Conservation (phyloP, 257 asterid genomes). For the Solanum bulbocastanum region DNA sequence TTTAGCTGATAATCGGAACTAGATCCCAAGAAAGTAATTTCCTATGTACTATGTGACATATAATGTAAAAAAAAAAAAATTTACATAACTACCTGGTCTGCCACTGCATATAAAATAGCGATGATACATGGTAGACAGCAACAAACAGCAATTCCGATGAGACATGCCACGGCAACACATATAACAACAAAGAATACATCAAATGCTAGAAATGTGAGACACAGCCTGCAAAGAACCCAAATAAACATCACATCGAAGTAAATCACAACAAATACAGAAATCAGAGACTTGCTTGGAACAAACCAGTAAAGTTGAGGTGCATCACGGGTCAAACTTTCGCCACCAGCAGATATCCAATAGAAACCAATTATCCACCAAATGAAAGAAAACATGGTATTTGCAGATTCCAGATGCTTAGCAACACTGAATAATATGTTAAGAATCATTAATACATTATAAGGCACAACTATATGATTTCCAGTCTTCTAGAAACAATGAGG, state of each 20-base stretch:
- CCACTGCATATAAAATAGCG: conserved; percentile 89
- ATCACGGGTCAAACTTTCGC: conserved; percentile 47
- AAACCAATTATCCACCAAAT: conserved; percentile 99
- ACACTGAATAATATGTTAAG: conserved; percentile 34
- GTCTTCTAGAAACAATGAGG: not conserved
- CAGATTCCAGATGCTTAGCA: conserved; percentile 78
- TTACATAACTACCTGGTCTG: conserved; percentile 67
- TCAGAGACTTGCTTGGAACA: conserved; percentile 6
- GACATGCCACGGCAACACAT: conserved; percentile 91
- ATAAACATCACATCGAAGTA: not conserved
- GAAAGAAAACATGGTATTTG: conserved; percentile 93
- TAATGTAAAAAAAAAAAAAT: not conserved
- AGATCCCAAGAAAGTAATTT: not conserved
- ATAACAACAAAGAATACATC: conserved; percentile 96
- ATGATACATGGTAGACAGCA: conserved; percentile 97
- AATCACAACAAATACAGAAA: not conserved
- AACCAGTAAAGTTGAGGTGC: conserved; percentile 95
- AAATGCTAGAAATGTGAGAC: conserved; percentile 92
- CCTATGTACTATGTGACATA: not conserved
- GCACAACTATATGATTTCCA: not conserved
- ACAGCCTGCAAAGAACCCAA: conserved; percentile 57
- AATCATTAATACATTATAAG: not conserved
- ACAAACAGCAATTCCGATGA: conserved; percentile 95
- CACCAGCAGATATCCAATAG: conserved; percentile 91
- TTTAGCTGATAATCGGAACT: not conserved